These are phyloP conservation scores for Rhizopogon parksii DNA, from an alignment of 1,284 basidiomycete species.

Conservation along the genomic window DNA sequence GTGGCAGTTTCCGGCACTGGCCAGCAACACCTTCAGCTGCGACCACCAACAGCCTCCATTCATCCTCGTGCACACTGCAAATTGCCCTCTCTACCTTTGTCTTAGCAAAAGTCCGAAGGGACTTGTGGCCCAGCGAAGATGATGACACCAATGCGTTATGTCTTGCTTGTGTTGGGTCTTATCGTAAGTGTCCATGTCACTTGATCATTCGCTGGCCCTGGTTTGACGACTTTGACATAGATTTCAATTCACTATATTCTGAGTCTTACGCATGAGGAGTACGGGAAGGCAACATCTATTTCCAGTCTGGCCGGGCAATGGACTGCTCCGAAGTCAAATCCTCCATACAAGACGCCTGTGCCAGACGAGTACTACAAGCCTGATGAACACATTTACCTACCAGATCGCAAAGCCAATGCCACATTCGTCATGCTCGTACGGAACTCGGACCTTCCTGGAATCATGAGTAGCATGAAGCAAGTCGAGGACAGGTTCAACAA, in stretches of 20 bases:
- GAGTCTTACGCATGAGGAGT: constrained; percentile 64
- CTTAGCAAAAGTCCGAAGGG: constrained; percentile 3
- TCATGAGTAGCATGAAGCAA: constrained; percentile 70
- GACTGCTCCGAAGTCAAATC: constrained; percentile 23
- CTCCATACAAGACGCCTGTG: constrained; percentile 48
- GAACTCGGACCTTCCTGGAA: constrained; percentile 71
- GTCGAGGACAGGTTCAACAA: constrained; percentile 82
- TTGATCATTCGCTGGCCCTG: background rate
- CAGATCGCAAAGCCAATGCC: constrained; percentile 69
- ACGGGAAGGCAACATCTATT: constrained; percentile 59
- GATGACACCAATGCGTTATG: constrained; percentile 74
- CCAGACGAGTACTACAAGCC: constrained; percentile 51
- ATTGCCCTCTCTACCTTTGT: background rate
- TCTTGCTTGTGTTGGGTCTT: constrained; percentile 58
- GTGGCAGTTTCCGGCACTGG: too few relatives aligned
- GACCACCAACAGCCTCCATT: background rate
- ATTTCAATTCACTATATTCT: constrained; percentile 68
- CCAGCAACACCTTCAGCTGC: background rate
- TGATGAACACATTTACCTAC: constrained; percentile 30
- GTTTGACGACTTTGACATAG: constrained; percentile 28
- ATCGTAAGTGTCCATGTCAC: constrained; percentile 40
- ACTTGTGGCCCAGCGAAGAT: constrained; percentile 37
- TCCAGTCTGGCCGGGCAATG: constrained; percentile 45
- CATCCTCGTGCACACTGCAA: background rate
- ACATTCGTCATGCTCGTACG: constrained; percentile 82